Evolutionary conservation across 1,284 basidiomycete genomes (phyloP), one percentile per base, ranked within the genome.

Genomic region (Earliella scabrosa): DNA sequence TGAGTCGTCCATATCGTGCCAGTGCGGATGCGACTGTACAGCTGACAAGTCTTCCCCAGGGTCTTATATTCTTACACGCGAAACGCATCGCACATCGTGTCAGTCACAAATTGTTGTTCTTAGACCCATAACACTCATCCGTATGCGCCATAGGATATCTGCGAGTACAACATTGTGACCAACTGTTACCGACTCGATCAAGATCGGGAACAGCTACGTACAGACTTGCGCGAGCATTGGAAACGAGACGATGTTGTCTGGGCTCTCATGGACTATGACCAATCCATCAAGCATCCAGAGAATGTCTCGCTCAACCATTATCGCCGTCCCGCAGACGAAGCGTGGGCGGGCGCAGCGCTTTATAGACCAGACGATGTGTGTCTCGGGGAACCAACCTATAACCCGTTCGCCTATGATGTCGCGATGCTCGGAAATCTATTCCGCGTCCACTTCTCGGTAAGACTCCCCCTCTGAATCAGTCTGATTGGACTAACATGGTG

Each of bases 331-430:
- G 10, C 52, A 2, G 1, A 18, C 1, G 54, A 56, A 14, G 44
- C 54, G 1, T 34, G 26, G 11, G 14, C 4, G 3, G 57, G 57
- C 16, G 34, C 40, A 4, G 7, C 2, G 2, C 0, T 23, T 1
- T 63, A 53, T 26, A 23, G 34, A 4, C 60, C 60, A 2, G 2
- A 9, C 1, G 61, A 63, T 24, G 29, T 40, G 0, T n/a, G 4
- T 4, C 43, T 31, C 1, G 61, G 58, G 13, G 58, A 57, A 31
- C 14, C 26, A 1, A 2, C 34, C 2, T 59, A 63, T 49, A 52
- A 59, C 18, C 58, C 61, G n/a, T 62, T 59, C 24, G 54, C 60
- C 0, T 59, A 43, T 26, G 60, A 62, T 31, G 60, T 62, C 7
- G 57, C 43, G 1, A 46, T 44, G 16, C 40, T 62, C 0, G 58